Evolutionary conservation across 225 moss, liverwort and hornwort species (phyloP), one percentile per base, ranked within the genome.

Genomic region (Bryum argenteum): DNA sequence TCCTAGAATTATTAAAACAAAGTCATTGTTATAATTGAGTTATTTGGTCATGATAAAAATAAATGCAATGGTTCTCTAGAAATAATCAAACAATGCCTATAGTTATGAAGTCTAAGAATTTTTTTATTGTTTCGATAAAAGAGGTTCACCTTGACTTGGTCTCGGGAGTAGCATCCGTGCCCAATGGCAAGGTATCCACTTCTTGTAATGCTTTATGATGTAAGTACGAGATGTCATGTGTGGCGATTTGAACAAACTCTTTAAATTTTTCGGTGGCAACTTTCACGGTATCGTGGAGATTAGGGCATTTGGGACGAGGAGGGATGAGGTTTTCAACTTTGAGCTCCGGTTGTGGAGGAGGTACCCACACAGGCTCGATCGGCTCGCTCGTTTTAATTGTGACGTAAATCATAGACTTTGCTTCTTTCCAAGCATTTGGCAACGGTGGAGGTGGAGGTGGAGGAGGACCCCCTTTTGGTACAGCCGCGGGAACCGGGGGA

Each of bases 361-460:
- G 78, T 26, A 10, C 63, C 97, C 97, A 97, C 1, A 80, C 0
- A 0, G 86, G 89, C 37, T 90, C 83, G 21, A 97, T 81, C 0
- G 94, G 88, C 10, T 24, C 45, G 3, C 77, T 89, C 3, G 89
- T 82, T 62, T 79, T 77, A 8, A 97, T 66, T 0, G 76, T 89
- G 4, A 94, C 72, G 33, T 65, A 75, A 0, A 97, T 74, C 2
- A 65, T 1, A 6, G 94, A 80, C 16, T 78, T 60, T 3, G 86
- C 80, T 43, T 85, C 66, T 10, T 92, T 85, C 97, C 97, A 97
- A 10, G 94, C 90, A 79, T 94, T 97, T 1, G 76, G 52, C 13
- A 89, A 80, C 0, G 79, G 56, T 0, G 44, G 50, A 5, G 56
- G 50, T 0, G 57, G 73, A 24, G 52, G 18, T 0, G 54, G 22